Evolutionary conservation across 495 filamentous ascomycete species (phyloP).

Genomic region (Penicillium chermesinum): DNA sequence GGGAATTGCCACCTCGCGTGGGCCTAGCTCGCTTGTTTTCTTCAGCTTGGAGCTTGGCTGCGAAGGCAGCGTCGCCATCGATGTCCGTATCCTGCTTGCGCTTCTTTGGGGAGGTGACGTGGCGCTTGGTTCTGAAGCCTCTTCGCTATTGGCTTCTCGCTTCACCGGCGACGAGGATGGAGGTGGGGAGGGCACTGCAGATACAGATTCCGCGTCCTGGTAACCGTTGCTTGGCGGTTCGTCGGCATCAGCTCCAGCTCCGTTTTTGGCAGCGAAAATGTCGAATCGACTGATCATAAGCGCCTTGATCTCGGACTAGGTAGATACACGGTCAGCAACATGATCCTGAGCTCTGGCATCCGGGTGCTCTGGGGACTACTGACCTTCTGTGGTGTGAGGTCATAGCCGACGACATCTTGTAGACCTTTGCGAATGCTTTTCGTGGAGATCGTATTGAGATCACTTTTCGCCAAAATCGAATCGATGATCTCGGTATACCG

Average conservation of each 20-base stretch:
- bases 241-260: conserved; percentile 32
- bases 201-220: conserved; percentile 26
- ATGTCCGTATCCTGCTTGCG: conserved; percentile 48
- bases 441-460: conserved; percentile 85
- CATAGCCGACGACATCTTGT: conserved; percentile 68
- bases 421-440: conserved; percentile 88
- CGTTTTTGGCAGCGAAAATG: conserved; percentile 53
- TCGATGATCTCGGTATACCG: conserved; percentile 85
- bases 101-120: conserved; percentile 51
- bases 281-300: conserved; percentile 92
- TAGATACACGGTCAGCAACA: background rate
- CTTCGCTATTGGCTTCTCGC: conserved; percentile 47
- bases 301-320: conserved; percentile 68
- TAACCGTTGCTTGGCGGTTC: conserved; percentile 42
- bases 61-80: conserved; percentile 80
- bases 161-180: conserved; percentile 53
- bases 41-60: conserved; percentile 85
- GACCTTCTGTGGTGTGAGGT: conserved; percentile 85
- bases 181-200: conserved; percentile 41
- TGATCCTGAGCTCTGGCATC: background rate
- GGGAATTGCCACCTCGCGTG: conserved; percentile 59
- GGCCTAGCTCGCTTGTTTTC: conserved; percentile 72
- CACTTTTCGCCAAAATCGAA: conserved; percentile 72
- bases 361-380: conserved; percentile 9
- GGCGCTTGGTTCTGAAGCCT: conserved; percentile 40